Evolutionary conservation across 2,329 filamentous ascomycete species (phyloP).

Genomic region (Alternaria sp.): DNA sequence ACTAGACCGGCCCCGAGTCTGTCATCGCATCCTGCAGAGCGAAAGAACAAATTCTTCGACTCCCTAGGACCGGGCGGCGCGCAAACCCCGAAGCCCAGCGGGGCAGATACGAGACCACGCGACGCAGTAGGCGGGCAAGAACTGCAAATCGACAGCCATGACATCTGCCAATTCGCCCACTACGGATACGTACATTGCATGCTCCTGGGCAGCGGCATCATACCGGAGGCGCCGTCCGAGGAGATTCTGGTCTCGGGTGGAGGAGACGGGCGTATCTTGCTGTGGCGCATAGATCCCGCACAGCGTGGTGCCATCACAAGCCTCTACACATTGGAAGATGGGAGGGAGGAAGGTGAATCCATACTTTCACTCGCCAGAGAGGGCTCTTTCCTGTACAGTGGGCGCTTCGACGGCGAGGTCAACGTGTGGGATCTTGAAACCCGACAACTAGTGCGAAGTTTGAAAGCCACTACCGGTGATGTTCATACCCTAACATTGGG

Average conservation of each 20-base stretch:
- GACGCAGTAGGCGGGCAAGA: conserved; percentile 66
- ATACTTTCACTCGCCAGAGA: conserved; percentile 83
- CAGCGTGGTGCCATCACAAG: conserved; percentile 69
- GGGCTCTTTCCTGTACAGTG: conserved; percentile 90
- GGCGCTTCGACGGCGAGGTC: conserved; percentile 83
- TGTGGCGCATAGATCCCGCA: conserved; percentile 78
- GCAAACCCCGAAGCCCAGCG: conserved; percentile 74
- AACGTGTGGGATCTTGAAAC: conserved; percentile 98
- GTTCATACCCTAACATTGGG: conserved; percentile 86
- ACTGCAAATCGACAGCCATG: conserved; percentile 80
- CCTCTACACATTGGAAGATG: conserved; percentile 70
- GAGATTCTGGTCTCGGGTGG: conserved; percentile 90
- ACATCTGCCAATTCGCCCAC: conserved; percentile 88
- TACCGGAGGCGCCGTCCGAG: conserved; percentile 70
- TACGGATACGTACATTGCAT: conserved; percentile 97
- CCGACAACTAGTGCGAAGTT: conserved; percentile 83
- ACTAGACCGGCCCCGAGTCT: conserved; percentile 66
- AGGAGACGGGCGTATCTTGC: conserved; percentile 90
- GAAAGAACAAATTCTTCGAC: conserved; percentile 91
- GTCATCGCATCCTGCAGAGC: conserved; percentile 73
- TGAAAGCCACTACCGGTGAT: conserved; percentile 81
- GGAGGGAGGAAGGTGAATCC: conserved; percentile 62
- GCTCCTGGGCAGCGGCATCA: conserved; percentile 78
- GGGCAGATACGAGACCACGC: conserved; percentile 56
- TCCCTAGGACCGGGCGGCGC: conserved; percentile 84